phyloP scores from a whole-genome alignment of 2,329 filamentous ascomycete species.

The Talaromyces sp. region DNA sequence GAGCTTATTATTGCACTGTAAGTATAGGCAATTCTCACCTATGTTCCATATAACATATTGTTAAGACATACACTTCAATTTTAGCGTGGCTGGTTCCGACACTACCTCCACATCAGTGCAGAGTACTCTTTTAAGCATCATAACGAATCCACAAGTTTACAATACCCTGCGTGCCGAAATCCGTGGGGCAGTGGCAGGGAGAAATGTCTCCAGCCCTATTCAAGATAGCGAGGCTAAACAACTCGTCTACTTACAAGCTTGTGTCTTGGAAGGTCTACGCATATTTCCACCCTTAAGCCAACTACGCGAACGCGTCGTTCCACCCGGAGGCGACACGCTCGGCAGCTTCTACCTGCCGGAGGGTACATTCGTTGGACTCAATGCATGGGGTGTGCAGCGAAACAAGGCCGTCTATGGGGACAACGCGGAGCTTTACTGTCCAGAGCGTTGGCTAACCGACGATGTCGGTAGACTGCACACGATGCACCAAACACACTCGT shows the following conservation, averaged over 20 bases:
- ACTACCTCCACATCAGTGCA: constrained; percentile 22
- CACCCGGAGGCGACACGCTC: constrained; percentile 38
- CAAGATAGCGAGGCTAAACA: constrained; percentile 38
- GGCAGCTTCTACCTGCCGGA: constrained; percentile 43
- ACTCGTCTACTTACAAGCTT: constrained; percentile 50
- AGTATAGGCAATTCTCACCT: neutral
- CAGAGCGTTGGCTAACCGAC: constrained; percentile 25
- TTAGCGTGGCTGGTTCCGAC: constrained; percentile 21
- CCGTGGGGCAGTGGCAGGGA: constrained; percentile 1
- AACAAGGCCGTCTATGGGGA: neutral
- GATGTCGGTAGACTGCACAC: constrained; percentile 31
- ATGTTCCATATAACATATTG: no score
- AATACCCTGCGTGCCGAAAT: constrained; percentile 22
- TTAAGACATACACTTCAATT: no score
- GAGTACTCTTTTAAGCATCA: constrained; percentile 5
- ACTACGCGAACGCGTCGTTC: constrained; percentile 34
- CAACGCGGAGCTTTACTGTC: neutral
- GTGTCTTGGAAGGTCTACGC: constrained; percentile 48
- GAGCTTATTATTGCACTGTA: constrained; percentile 9
- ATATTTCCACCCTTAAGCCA: constrained; percentile 45
- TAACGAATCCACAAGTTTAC: constrained; percentile 8
- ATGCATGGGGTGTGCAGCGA: neutral
- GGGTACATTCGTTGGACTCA: constrained; percentile 43
- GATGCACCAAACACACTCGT: constrained; percentile 42
- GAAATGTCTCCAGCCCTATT: constrained; percentile 26